phyloP scores from a whole-genome alignment of 768 basidiomycete species.

The Collybiopsis confluens region DNA sequence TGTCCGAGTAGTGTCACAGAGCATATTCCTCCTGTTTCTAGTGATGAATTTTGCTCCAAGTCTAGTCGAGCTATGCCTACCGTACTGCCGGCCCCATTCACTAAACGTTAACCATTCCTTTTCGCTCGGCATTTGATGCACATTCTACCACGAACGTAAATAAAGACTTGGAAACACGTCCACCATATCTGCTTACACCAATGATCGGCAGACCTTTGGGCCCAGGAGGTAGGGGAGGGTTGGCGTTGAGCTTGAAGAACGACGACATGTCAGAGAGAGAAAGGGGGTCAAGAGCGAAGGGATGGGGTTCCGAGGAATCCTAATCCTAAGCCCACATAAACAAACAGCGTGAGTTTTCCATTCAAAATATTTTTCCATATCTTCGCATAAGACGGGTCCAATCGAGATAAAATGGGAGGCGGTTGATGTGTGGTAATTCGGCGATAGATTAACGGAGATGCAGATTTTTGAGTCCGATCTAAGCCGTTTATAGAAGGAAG shows the following conservation, averaged over 20 bases:
- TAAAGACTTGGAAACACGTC: background rate
- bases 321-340: background rate
- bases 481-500: no score
- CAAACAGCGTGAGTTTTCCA: no score
- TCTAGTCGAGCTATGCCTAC: slow-evolving; percentile 21
- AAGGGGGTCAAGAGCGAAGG: slow-evolving; percentile 7
- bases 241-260: slow-evolving; percentile 16
- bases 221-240: slow-evolving; percentile 31
- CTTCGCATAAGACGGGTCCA: no score
- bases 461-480: no score
- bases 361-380: no score
- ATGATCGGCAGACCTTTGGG: slow-evolving; percentile 37
- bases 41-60: background rate
- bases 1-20: slow-evolving; percentile 40
- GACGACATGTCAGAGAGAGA: slow-evolving; percentile 13
- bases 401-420: no score
- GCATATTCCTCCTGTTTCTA: slow-evolving; percentile 28
- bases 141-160: slow-evolving; percentile 29
- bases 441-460: no score
- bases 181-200: slow-evolving; percentile 26
- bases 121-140: slow-evolving; percentile 38
- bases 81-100: slow-evolving; percentile 51
- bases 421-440: no score
- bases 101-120: slow-evolving; percentile 46
- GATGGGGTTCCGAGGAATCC: background rate